Evolutionary conservation across 2,329 filamentous ascomycete species (phyloP).

Genomic region (Monosporascus sp.): DNA sequence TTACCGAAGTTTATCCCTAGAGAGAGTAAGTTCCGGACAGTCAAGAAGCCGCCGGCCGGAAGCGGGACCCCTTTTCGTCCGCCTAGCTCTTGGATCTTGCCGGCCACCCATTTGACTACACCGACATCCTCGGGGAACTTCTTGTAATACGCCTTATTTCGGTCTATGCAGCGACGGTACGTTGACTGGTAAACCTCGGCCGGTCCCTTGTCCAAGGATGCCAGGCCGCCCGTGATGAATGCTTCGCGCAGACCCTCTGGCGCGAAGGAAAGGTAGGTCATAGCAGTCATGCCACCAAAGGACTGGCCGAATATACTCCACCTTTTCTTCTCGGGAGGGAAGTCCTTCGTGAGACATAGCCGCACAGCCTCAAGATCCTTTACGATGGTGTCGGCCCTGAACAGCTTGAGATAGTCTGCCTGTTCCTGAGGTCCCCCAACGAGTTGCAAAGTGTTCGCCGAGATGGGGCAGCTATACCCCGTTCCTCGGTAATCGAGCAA

Average conservation of each 20-base stretch:
- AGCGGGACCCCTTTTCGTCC: conserved; percentile 49
- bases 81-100: conserved; percentile 54
- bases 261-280: conserved; percentile 78
- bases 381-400: conserved; percentile 87
- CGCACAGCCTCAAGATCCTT: conserved; percentile 84
- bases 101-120: conserved; percentile 60
- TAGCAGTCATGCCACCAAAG: conserved; percentile 81
- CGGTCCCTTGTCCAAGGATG: conserved; percentile 65
- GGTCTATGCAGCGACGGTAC: conserved; percentile 62
- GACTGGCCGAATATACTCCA: conserved; percentile 90
- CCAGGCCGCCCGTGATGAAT: conserved; percentile 80
- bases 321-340: conserved; percentile 62
- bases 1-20: conserved; percentile 74
- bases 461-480: conserved; percentile 76
- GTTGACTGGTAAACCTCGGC: conserved; percentile 72
- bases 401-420: conserved; percentile 74
- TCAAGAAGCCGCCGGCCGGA: conserved; percentile 68
- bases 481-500: conserved; percentile 90
- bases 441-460: conserved; percentile 62
- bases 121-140: conserved; percentile 81
- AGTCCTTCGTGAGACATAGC: conserved; percentile 64
- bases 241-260: conserved; percentile 75
- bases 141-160: conserved; percentile 73
- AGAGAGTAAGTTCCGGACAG: conserved; percentile 68
- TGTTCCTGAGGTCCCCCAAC: conserved; percentile 63